phyloP scores from a whole-genome alignment of 2,329 filamentous ascomycete genomes.

The Paecilomyces formosus region DNA sequence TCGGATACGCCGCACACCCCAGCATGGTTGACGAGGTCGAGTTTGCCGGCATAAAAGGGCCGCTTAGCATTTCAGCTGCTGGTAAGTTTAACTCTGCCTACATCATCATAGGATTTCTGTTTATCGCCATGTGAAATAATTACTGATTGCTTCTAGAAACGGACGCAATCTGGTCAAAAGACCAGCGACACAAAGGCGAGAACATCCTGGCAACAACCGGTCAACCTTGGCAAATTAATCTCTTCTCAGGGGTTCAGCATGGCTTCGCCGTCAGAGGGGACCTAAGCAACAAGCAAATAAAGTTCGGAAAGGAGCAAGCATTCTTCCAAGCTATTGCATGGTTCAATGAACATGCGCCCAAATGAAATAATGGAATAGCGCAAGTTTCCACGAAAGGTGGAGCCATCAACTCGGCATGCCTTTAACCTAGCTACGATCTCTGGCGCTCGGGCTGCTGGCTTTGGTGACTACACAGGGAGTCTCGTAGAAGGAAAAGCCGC shows the following conservation, averaged over 20 bases:
- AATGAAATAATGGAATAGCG: too few species aligned
- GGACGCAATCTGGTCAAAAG: constrained; percentile 48
- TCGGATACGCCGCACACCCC: constrained; percentile 65
- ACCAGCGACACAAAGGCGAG: constrained; percentile 54
- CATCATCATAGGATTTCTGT: neutral
- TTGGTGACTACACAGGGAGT: too few species aligned
- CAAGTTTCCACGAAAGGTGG: too few species aligned
- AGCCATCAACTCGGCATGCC: too few species aligned
- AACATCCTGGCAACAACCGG: constrained; percentile 46
- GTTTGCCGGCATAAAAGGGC: constrained; percentile 53
- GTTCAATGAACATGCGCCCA: constrained; percentile 35
- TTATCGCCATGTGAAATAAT: neutral
- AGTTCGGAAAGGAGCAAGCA: constrained; percentile 67
- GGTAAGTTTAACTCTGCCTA: constrained; percentile 8
- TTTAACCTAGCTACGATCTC: too few species aligned
- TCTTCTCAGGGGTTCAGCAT: constrained; percentile 62
- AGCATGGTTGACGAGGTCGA: constrained; percentile 62
- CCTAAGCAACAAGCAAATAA: constrained; percentile 43
- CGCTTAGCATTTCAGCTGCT: constrained; percentile 55
- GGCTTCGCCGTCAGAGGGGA: constrained; percentile 66
- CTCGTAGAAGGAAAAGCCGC: too few species aligned
- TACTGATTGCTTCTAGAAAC: constrained; percentile 35
- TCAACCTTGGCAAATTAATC: constrained; percentile 63
- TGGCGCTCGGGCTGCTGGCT: too few species aligned
- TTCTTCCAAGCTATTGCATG: constrained; percentile 67